phyloP scores from a whole-genome alignment of 257 asterid species.

The Primulina tabacum region DNA sequence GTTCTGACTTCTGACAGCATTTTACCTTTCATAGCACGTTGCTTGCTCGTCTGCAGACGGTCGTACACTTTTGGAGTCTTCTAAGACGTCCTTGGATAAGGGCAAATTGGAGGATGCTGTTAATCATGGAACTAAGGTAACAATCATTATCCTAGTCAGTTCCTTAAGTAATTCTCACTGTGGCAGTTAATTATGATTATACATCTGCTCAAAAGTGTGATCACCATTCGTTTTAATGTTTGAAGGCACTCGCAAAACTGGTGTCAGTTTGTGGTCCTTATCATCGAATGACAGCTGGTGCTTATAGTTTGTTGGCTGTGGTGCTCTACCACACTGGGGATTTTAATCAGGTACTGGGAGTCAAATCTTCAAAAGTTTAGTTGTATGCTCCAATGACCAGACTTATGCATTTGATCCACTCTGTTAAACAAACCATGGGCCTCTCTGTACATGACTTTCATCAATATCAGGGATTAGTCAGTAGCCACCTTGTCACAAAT shows the following conservation, averaged over 20 bases:
- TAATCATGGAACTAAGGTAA: constrained; percentile 72
- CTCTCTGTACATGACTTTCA: constrained; percentile 1
- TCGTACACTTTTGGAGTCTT: constrained; percentile 72
- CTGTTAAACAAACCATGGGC: neutral
- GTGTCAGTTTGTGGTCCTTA: constrained; percentile 85
- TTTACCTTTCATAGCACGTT: constrained; percentile 51
- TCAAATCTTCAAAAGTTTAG: neutral
- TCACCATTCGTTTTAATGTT: constrained; percentile 23
- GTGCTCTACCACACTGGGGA: constrained; percentile 87
- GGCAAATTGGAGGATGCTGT: constrained; percentile 88
- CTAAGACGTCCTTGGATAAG: constrained; percentile 75
- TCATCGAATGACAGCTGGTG: constrained; percentile 88
- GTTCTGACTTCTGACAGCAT: constrained; percentile 38
- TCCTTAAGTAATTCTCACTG: neutral
- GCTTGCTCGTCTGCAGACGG: constrained; percentile 89
- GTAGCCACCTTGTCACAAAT: constrained; percentile 2
- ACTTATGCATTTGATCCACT: neutral
- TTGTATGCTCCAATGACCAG: constrained; percentile 9
- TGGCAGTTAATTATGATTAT: constrained; percentile 8
- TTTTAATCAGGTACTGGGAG: constrained; percentile 63
- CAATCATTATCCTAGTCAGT: neutral
- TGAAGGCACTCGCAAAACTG: constrained; percentile 70
- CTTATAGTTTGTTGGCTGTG: constrained; percentile 79
- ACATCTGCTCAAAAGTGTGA: constrained; percentile 17
- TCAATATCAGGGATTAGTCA: constrained; percentile 4